These are phyloP conservation scores for Saturnispora silvae DNA, from an alignment of 805 yeast species.

Conservation along the genomic window DNA sequence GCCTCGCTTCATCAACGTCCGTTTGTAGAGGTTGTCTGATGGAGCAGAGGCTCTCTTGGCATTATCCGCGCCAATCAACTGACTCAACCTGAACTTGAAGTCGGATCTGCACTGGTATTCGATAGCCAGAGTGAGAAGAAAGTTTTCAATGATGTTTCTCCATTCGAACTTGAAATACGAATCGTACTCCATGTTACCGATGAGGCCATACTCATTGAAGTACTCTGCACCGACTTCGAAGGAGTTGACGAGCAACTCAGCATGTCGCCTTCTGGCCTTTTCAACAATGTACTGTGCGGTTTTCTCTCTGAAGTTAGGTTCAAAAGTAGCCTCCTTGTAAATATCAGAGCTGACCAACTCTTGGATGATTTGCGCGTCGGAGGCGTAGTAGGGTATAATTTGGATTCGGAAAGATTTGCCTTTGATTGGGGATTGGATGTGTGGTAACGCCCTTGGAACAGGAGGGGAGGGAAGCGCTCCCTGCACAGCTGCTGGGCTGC, in stretches of 20 bases:
- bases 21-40: slow-evolving; percentile 14
- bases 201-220: slow-evolving; percentile 15
- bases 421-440: slow-evolving; percentile 24
- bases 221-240: slow-evolving; percentile 16
- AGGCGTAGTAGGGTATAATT: slow-evolving; percentile 40
- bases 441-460: slow-evolving; percentile 43
- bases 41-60: slow-evolving; percentile 9
- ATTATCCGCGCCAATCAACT: slow-evolving; percentile 30
- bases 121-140: slow-evolving; percentile 50
- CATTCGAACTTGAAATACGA: slow-evolving; percentile 38
- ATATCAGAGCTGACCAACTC: slow-evolving; percentile 48
- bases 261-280: slow-evolving; percentile 43
- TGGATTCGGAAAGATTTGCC: slow-evolving; percentile 35
- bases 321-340: slow-evolving; percentile 54
- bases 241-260: slow-evolving; percentile 17
- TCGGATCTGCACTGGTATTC: slow-evolving; percentile 64
- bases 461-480: too few relatives aligned
- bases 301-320: slow-evolving; percentile 39
- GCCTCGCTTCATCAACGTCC: slow-evolving; percentile 18
- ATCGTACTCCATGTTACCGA: slow-evolving; percentile 16
- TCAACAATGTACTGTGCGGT: slow-evolving; percentile 55
- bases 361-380: slow-evolving; percentile 38
- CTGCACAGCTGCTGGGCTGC: too few relatives aligned
- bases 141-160: slow-evolving; percentile 68
- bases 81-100: slow-evolving; percentile 42